These are phyloP conservation scores for Curvularia eragrostidis DNA, from an alignment of 2,329 filamentous ascomycete genomes.

Conservation along the genomic window DNA sequence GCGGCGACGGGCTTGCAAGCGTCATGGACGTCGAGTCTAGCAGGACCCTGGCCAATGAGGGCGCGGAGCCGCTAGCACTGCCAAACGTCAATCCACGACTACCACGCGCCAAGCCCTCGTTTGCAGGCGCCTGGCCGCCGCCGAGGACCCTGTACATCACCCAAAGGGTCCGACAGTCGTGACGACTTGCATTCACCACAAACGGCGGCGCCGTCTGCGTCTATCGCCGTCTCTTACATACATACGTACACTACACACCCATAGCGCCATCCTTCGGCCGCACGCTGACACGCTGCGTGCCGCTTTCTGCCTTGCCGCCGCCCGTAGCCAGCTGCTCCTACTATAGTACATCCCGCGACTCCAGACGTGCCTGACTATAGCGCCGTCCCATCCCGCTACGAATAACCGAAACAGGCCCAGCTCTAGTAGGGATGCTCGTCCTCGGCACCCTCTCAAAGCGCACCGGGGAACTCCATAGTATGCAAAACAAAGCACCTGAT, in stretches of 20 bases:
- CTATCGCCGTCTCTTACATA: neutral
- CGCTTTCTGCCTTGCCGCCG: neutral
- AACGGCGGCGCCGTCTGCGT: neutral
- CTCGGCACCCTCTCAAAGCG: conserved; percentile 16
- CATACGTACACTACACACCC: neutral
- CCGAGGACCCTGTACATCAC: conserved; percentile 19
- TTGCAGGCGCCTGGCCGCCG: conserved; percentile 10
- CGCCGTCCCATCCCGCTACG: conserved; percentile 16
- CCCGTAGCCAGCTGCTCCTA: neutral
- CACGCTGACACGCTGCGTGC: neutral
- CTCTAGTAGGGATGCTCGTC: conserved; percentile 8
- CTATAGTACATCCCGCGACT: neutral
- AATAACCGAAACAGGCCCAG: conserved; percentile 15
- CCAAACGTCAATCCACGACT: conserved; percentile 22
- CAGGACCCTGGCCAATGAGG: conserved; percentile 23
- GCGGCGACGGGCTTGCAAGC: conserved; percentile 30
- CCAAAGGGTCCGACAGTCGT: conserved; percentile 20
- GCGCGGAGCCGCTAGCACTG: conserved; percentile 9
- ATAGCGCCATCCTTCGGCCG: neutral
- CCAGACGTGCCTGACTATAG: conserved; percentile 10
- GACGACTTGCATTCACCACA: conserved; percentile 19
- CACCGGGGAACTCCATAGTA: conserved; percentile 30
- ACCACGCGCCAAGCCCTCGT: conserved; percentile 16
- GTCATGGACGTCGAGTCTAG: conserved; percentile 35
- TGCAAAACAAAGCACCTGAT: conserved; percentile 27